These are phyloP conservation scores for Candida oleophila DNA, from an alignment of 805 yeast genomes.

Conservation along the genomic window DNA sequence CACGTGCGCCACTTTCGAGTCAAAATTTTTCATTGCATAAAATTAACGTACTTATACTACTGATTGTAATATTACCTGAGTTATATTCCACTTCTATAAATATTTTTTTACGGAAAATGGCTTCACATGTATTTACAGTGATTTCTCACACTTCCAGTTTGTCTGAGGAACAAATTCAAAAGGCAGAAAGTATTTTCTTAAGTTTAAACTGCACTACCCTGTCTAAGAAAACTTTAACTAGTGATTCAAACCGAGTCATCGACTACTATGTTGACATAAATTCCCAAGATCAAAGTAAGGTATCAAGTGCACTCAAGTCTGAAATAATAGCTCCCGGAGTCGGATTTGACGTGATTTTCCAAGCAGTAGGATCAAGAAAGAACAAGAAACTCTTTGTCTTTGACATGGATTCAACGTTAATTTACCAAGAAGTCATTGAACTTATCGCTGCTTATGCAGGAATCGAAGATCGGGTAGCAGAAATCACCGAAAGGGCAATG, in stretches of 20 bases:
- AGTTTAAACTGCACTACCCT: neutral
- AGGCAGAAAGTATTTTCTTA: conserved; percentile 22
- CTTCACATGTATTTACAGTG: conserved; percentile 17
- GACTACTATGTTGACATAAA: conserved; percentile 14
- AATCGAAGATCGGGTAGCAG: conserved; percentile 84
- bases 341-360: conserved; percentile 34
- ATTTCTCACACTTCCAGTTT: conserved; percentile 17
- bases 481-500: conserved; percentile 92
- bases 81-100: neutral
- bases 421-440: conserved; percentile 95
- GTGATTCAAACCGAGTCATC: conserved; percentile 6
- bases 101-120: neutral
- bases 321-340: neutral
- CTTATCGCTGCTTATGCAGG: conserved; percentile 91
- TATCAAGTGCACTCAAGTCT: neutral
- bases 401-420: conserved; percentile 97
- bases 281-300: neutral
- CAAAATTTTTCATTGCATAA: no score
- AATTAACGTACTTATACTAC: no score
- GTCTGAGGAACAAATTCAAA: conserved; percentile 15
- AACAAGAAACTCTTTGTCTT: conserved; percentile 69
- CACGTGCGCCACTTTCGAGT: no score
- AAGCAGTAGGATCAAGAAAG: conserved; percentile 20
- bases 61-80: no score
- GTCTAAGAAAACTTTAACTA: neutral